Percentiles rank a stretch among this genome's conserved stretches.
These are phyloP conservation scores for Cutaneotrichosporon dermatis DNA, from an alignment of 1,284 basidiomycete genomes.

Conservation along the genomic window DNA sequence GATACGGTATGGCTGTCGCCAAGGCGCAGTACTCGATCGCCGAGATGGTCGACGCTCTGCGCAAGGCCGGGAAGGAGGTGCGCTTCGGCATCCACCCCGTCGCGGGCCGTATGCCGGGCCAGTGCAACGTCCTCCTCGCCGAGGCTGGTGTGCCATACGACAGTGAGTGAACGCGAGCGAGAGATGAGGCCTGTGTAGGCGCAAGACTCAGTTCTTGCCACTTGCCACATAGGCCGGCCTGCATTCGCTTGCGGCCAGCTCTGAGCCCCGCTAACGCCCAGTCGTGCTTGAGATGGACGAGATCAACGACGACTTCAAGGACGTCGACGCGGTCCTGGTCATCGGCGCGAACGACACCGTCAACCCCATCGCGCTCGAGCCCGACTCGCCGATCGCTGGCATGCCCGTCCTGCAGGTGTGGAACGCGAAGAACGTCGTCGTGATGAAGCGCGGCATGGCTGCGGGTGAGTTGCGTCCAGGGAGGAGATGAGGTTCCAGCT, in stretches of 20 bases:
- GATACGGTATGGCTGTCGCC: constrained; percentile 81
- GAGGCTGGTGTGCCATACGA: constrained; percentile 85
- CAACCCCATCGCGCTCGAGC: constrained; percentile 80
- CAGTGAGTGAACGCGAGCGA: constrained; percentile 53
- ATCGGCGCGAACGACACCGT: constrained; percentile 81
- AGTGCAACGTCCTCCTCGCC: constrained; percentile 79
- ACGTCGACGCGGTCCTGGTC: constrained; percentile 73
- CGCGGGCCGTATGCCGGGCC: constrained; percentile 49
- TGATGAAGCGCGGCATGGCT: constrained; percentile 83
- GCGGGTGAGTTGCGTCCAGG: constrained; percentile 15
- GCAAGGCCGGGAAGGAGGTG: constrained; percentile 67
- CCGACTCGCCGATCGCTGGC: constrained; percentile 75
- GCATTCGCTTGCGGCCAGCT: too few relatives aligned
- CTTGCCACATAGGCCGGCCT: too few relatives aligned
- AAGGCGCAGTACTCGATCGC: constrained; percentile 82
- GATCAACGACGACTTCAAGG: constrained; percentile 80
- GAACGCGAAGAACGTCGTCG: constrained; percentile 83
- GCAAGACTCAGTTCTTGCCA: too few relatives aligned
- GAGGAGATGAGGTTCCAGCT: too few relatives aligned
- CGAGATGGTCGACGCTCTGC: constrained; percentile 67
- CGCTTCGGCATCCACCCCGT: constrained; percentile 49
- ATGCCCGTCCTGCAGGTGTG: constrained; percentile 84
- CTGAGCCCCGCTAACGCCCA: constrained; percentile 34
- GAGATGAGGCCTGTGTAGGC: too few relatives aligned
- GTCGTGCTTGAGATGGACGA: constrained; percentile 87